Evolutionary conservation across 305 asterid genomes (phyloP).

Genomic region (Solanum hybrid): DNA sequence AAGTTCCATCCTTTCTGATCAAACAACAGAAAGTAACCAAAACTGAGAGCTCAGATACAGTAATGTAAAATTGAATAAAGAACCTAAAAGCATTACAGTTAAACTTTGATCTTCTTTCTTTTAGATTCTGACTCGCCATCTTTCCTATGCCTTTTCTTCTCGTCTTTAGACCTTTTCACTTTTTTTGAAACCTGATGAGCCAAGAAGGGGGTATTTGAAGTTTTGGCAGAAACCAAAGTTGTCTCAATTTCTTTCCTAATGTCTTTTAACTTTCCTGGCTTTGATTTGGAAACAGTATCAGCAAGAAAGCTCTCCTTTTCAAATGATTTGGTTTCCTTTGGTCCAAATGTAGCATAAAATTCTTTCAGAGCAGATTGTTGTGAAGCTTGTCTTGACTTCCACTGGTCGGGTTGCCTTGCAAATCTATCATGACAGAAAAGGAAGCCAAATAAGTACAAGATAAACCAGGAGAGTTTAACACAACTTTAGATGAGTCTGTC

Average conservation of each 20-base stretch:
- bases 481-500: neutral
- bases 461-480: neutral
- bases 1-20: neutral
- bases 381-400: slow-evolving; percentile 72
- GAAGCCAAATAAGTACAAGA: neutral
- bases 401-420: slow-evolving; percentile 62
- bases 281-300: slow-evolving; percentile 33
- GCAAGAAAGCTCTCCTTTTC: slow-evolving; percentile 50
- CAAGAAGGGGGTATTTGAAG: slow-evolving; percentile 49
- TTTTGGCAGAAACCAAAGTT: slow-evolving; percentile 25
- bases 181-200: slow-evolving; percentile 47
- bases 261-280: slow-evolving; percentile 58
- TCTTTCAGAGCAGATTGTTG: slow-evolving; percentile 61
- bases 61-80: neutral
- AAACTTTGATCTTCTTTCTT: slow-evolving; percentile 27
- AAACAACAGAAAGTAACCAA: neutral
- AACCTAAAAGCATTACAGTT: slow-evolving; percentile 6
- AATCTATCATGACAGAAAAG: slow-evolving; percentile 32
- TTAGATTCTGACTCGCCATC: slow-evolving; percentile 21
- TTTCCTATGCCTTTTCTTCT: slow-evolving; percentile 26
- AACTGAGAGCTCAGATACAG: neutral
- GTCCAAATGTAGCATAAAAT: slow-evolving; percentile 63
- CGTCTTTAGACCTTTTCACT: slow-evolving; percentile 7
- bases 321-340: slow-evolving; percentile 39
- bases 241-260: slow-evolving; percentile 67